Base-by-base conservation (phyloP, 768 basidiomycete species). In the Solioccasus polychromus region DNA sequence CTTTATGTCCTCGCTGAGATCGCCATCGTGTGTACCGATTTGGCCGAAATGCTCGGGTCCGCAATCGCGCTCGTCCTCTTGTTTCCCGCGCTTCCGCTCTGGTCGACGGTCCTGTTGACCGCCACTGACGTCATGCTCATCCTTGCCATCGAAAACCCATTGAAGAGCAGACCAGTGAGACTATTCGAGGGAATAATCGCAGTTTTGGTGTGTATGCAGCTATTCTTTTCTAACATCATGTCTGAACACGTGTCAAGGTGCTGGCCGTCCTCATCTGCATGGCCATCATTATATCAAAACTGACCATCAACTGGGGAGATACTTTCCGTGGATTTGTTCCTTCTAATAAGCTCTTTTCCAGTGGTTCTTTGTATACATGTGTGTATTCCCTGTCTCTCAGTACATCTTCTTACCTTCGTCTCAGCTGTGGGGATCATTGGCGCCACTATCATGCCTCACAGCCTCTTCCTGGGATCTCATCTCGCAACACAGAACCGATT, bases 381-480 rank as follows among this genome's bases (percentile, higher is more conserved):
- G 57, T 34, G 78, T 44, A n/a, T 14, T 29, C 12, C 17, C 32
- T 64, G 7, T 54, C 37, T 14, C 38, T 43, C 31, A 18, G 15
- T 15, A 50, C 34, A 30, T 43, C 41, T 18, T 2, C 49, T 67
- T 17, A 67, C 24, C 19, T 20, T 44, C 22, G 11, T 41, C 47
- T 34, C 49, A 83, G 81, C 83, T 24, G 79, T 87, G 44, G 86
- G 86, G 29, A 82, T 90, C 39, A 59, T 88, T 1, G 85, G 87
- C 24, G 90, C 91, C 1, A 96, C 91, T 3, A 83, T 92, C 48
- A 94, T 94, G 92, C 92, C 92, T 0, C 92, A 94, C 63, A 85
- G 85, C 47, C 72, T 96, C 17, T 92, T 88, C 71, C 73, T 96
- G 14, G 93, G 92, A 5, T 91, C 89, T 3, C 79, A 82, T 24